Base-by-base conservation (phyloP, 2,329 filamentous ascomycete species). In the Escovopsis sp. region DNA sequence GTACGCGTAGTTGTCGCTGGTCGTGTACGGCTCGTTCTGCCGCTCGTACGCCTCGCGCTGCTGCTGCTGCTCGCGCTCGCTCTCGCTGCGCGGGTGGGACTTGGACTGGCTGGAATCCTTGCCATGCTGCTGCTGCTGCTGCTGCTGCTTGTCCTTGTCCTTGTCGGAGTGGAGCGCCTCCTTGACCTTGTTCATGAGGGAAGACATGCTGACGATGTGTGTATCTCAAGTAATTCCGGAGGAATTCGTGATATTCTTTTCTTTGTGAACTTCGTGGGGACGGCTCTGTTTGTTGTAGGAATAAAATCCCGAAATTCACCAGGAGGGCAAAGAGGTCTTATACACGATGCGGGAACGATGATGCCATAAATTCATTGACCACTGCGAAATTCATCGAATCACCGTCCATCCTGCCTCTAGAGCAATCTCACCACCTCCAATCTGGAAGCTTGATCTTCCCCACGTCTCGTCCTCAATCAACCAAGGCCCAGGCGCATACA, bases 141-240 rank as follows among this genome's bases (percentile, higher is more conserved):
- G 21, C 21, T 25, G 21, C 3, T 25, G 21, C 8, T 25, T 8
- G 8, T 25, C 11, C 8, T 25, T 11, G 21, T 8, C 9, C 42
- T 42, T 36, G 53, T 66, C 60, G 41, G 59, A 55, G 47, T 58
- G 49, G 39, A 72, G 52, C 42, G 60, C 66, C 4, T 72, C 67
- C 64, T 73, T 73, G 53, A 72, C 63, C 57, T 73, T 73, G 62
- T 73, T 66, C 50, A 72, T 54, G 48, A 74, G 57, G 45, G 56
- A 55, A 54, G 70, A 70, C 70, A 73, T 74, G 49, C 41, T 71
- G 59, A 38, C n/a, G n/a, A n/a, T n/a, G n/a, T n/a, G n/a, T n/a
- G n/a, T n/a, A n/a, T n/a, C n/a, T n/a, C n/a, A n/a, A n/a, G 29
- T 21, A 39, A 30, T 15, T 33, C 12, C 32, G 23, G 27, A 29